Percentiles rank a stretch among this genome's conserved stretches.
phyloP scores from a whole-genome alignment of 2,329 filamentous ascomycete genomes.

The Cercospora sesami region DNA sequence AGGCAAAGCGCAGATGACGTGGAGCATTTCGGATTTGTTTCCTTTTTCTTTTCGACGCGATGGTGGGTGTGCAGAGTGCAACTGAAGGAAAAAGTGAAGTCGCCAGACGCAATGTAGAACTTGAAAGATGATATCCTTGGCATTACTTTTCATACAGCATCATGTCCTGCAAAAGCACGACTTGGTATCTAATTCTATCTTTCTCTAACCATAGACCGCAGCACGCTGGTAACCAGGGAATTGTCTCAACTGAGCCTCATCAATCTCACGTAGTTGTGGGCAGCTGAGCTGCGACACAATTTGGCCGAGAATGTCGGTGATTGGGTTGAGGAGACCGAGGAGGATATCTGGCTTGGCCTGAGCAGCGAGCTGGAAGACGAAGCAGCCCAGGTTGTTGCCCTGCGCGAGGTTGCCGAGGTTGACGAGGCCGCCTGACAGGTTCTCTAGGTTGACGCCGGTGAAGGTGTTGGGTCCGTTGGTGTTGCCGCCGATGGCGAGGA shows the following conservation, averaged over 20 bases:
- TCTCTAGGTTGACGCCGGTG: slow-evolving; percentile 27
- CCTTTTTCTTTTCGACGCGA: background rate
- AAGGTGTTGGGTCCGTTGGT: slow-evolving; percentile 31
- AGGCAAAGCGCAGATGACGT: too few species aligned
- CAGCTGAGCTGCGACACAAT: slow-evolving; percentile 29
- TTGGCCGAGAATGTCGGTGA: slow-evolving; percentile 18
- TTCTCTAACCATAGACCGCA: slow-evolving; percentile 17
- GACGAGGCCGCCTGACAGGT: slow-evolving; percentile 35
- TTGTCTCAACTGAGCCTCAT: slow-evolving; percentile 32
- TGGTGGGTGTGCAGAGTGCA: background rate
- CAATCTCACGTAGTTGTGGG: slow-evolving; percentile 33
- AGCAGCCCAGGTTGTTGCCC: slow-evolving; percentile 44
- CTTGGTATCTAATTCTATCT: background rate
- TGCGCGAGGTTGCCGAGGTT: slow-evolving; percentile 27
- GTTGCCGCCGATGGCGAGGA: slow-evolving; percentile 39
- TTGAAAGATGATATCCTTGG: background rate
- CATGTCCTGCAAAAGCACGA: background rate
- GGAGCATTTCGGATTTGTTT: background rate
- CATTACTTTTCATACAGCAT: background rate
- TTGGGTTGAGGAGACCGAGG: slow-evolving; percentile 17
- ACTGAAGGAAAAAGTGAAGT: background rate
- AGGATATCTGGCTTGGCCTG: slow-evolving; percentile 38
- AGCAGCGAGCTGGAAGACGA: slow-evolving; percentile 39
- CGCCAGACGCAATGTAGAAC: background rate
- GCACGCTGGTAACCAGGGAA: slow-evolving; percentile 34